Conservation (phyloP, 306 rosid species). For the Chamaecrista fasciculata region DNA sequence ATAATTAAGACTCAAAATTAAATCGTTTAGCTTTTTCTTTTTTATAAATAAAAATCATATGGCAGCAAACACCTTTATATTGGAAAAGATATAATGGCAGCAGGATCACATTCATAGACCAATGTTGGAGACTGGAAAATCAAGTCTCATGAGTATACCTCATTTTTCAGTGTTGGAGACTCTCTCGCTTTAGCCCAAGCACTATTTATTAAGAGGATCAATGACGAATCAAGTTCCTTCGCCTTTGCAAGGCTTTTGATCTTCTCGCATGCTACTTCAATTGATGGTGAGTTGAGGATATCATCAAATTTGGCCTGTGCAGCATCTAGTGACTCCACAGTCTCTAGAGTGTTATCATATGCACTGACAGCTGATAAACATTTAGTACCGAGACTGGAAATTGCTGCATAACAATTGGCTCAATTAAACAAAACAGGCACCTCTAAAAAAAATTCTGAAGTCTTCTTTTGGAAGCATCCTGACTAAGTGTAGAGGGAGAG, state of each 20-base stretch:
- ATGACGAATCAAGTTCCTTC: slow-evolving; percentile 88
- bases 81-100: neutral
- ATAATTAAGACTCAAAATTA: too few relatives aligned
- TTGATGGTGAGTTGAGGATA: slow-evolving; percentile 75
- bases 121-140: slow-evolving; percentile 8
- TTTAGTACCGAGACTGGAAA: slow-evolving; percentile 78
- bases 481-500: neutral
- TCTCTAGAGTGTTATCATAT: slow-evolving; percentile 69
- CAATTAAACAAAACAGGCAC: neutral
- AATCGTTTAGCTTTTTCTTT: too few relatives aligned
- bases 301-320: slow-evolving; percentile 92
- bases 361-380: slow-evolving; percentile 89
- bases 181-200: slow-evolving; percentile 96
- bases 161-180: slow-evolving; percentile 72
- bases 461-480: neutral
- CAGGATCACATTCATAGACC: neutral
- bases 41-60: too few relatives aligned
- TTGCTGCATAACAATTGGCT: slow-evolving; percentile 43
- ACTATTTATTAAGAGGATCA: slow-evolving; percentile 78
- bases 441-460: neutral
- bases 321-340: slow-evolving; percentile 64
- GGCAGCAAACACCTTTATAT: neutral
- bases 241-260: slow-evolving; percentile 86
- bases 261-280: slow-evolving; percentile 77
- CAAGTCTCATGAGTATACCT: slow-evolving; percentile 49